Evolutionary conservation across 2,329 filamentous ascomycete species (phyloP).

Genomic region (Fusarium sterilihyphosum): DNA sequence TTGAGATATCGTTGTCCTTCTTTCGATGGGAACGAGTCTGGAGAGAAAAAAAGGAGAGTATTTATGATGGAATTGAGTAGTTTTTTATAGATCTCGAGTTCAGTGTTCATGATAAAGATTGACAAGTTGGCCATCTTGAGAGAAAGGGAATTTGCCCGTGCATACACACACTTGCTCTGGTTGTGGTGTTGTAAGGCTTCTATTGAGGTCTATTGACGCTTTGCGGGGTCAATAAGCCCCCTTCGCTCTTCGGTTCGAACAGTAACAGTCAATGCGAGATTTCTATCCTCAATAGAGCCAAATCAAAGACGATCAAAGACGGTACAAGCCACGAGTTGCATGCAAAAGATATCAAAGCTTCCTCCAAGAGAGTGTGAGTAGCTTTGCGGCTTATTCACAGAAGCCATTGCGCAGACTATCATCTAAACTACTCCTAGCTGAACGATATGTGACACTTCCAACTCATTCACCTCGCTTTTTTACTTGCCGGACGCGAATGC

Average conservation of each 20-base stretch:
- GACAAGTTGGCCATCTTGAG: background rate
- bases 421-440: background rate
- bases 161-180: background rate
- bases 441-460: background rate
- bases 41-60: constrained; percentile 16
- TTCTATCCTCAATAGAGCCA: background rate
- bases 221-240: constrained; percentile 32
- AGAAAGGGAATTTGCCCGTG: background rate
- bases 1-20: constrained; percentile 32
- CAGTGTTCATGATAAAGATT: constrained; percentile 1
- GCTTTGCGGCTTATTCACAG: constrained; percentile 20
- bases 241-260: background rate
- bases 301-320: constrained; percentile 9
- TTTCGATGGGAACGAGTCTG: constrained; percentile 41
- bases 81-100: constrained; percentile 35
- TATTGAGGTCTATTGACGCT: constrained; percentile 33
- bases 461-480: background rate
- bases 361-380: background rate
- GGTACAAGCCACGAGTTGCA: background rate
- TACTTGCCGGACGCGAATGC: constrained; percentile 6
- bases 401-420: background rate
- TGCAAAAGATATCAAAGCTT: constrained; percentile 5
- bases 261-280: constrained; percentile 2
- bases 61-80: background rate
- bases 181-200: constrained; percentile 9